These are phyloP conservation scores for Monsonia emarginata DNA, from an alignment of 441 rosid species.

Conservation along the genomic window DNA sequence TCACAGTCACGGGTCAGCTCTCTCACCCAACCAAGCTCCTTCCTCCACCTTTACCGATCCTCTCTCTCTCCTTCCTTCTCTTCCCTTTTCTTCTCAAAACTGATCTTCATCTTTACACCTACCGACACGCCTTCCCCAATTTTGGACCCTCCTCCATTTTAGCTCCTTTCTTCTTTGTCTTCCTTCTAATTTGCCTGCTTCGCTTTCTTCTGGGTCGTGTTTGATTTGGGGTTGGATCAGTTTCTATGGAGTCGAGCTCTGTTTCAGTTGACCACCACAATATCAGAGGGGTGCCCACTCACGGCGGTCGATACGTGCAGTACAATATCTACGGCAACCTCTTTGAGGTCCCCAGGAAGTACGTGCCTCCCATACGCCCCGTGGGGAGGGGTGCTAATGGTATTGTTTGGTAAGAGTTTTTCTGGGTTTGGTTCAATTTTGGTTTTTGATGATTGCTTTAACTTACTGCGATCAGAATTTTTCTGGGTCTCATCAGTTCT, in stretches of 20 bases:
- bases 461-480: not conserved
- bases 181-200: not conserved
- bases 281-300: conserved; percentile 57
- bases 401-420: conserved; percentile 48
- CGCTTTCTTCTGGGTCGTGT: not conserved
- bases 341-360: conserved; percentile 76
- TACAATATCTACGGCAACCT: conserved; percentile 72
- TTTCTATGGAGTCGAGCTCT: conserved; percentile 36
- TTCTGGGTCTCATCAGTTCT: conserved; percentile 1
- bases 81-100: not conserved
- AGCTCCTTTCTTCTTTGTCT: not conserved
- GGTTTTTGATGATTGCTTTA: not conserved
- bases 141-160: not conserved
- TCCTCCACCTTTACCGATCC: too few relatives aligned
- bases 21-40: too few relatives aligned
- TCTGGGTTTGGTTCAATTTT: not conserved
- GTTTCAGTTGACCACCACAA: conserved; percentile 29
- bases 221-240: not conserved
- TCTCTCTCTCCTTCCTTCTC: too few relatives aligned
- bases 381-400: conserved; percentile 83
- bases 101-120: not conserved
- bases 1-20: too few relatives aligned
- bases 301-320: conserved; percentile 81
- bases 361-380: conserved; percentile 78
- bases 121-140: conserved; percentile 17